Base-by-base conservation (phyloP, 495 filamentous ascomycete species). In the Penicillium mononematosum region DNA sequence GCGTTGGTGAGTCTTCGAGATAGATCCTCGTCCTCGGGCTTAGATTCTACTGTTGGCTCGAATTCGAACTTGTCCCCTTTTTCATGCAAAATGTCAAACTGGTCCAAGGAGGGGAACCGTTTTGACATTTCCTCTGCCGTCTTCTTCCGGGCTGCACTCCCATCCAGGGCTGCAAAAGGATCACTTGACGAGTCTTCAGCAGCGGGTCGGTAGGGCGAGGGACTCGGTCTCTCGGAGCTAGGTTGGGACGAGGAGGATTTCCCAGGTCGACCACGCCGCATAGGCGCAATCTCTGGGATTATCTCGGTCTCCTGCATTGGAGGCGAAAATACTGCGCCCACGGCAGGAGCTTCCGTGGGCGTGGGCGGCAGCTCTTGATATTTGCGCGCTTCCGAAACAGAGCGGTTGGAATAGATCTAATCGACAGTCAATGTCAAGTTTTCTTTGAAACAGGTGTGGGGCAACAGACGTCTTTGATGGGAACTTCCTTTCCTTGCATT, bases 261-360 rank as follows among this genome's bases (percentile, higher is more conserved):
- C 5, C 85, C 81, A 8, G 92, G 89, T 52, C 94, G 83, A 8
- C 94, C 94, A 69, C 94, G 83, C 44, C 95, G 81, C 94, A 98
- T 98, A 7, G 94, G 94, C 55, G 87, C 87, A 59, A 98, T 91
- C 56, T 98, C 92, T 6, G 95, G 95, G 56, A 97, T 85, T 8
- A 81, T 73, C 56, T 87, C 82, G 36, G 86, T 83, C 61, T 88
- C 81, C 59, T 88, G 83, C 38, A 81, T 67, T 14, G 85, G 79
- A 48, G 83, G 78, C 38, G 88, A 85, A 56, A 88, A 87, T 19
- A 83, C 83, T 19, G 91, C 85, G 1, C 90, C 91, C 9, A 88
- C 78, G 14, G 84, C 81, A 6, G 87, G 85, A 14, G 86, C 62
- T 61, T 83, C 62, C 56, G 76, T 64, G 5, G 80, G 77, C 27